phyloP scores from a whole-genome alignment of 371 early-diverging fungal genomes.

The Actinomucor elegans region DNA sequence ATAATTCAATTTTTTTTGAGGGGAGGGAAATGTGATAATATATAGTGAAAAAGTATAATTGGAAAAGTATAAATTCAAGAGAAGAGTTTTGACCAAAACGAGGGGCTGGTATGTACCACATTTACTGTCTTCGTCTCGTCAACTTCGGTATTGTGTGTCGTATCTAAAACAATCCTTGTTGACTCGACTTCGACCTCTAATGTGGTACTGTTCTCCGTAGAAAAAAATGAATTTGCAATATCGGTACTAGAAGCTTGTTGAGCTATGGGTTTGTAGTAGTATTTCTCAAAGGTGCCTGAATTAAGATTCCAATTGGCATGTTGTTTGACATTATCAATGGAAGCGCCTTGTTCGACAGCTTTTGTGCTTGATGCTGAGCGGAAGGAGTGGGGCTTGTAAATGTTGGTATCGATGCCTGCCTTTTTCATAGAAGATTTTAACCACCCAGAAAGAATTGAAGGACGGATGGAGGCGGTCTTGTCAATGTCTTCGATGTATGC shows the following conservation, averaged over 20 bases:
- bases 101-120: conserved; percentile 6
- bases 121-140: conserved; percentile 5
- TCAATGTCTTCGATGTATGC: not conserved
- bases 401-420: conserved; percentile 9
- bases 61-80: no score
- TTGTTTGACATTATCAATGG: not conserved
- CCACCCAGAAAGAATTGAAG: conserved; percentile 4
- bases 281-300: conserved; percentile 5
- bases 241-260: not conserved
- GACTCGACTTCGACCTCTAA: conserved; percentile 3
- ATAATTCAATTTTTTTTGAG: no score
- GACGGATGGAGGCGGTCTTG: not conserved
- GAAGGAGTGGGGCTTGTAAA: conserved; percentile 2
- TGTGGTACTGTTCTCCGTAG: conserved; percentile 11
- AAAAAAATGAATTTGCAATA: conserved; percentile 12
- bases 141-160: conserved; percentile 12
- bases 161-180: conserved; percentile 13
- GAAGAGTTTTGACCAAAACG: no score
- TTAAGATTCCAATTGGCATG: conserved; percentile 10
- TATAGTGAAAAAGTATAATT: no score
- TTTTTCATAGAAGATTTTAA: not conserved
- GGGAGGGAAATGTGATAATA: no score
- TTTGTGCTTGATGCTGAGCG: conserved; percentile 12
- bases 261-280: not conserved
- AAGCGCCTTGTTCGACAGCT: not conserved